Percentiles rank a stretch among this genome's conserved stretches.
Conservation (phyloP, 2,329 filamentous ascomycete genomes). For the Scytalidium lignicola region DNA sequence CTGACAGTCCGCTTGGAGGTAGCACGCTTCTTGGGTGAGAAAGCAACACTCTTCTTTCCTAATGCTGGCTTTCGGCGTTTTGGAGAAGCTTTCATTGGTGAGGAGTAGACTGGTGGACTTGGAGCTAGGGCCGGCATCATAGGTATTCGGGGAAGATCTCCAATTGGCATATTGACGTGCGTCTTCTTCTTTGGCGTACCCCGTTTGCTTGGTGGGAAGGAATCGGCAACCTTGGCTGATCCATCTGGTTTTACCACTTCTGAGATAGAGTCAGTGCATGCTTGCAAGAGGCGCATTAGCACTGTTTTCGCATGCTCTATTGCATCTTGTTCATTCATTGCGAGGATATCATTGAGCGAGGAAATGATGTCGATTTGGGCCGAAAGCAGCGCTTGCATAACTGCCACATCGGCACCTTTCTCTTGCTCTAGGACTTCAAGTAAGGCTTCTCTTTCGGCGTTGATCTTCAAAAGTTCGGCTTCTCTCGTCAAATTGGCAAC, state of each 20-base stretch:
- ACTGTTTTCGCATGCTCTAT: slow-evolving; percentile 72
- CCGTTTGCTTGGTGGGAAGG: slow-evolving; percentile 63
- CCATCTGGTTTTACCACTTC: slow-evolving; percentile 91
- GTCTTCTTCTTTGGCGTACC: slow-evolving; percentile 76
- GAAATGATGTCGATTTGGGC: slow-evolving; percentile 90
- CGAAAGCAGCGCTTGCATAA: slow-evolving; percentile 77
- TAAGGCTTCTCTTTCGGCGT: slow-evolving; percentile 75
- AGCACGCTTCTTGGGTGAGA: slow-evolving; percentile 76
- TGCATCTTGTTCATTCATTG: slow-evolving; percentile 79
- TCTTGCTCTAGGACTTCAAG: slow-evolving; percentile 78
- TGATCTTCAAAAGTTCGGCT: slow-evolving; percentile 77
- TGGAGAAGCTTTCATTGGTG: slow-evolving; percentile 74
- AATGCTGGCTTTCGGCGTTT: slow-evolving; percentile 63
- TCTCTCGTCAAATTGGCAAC: slow-evolving; percentile 70
- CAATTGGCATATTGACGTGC: slow-evolving; percentile 30
- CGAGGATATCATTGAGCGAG: slow-evolving; percentile 74
- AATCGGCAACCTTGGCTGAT: slow-evolving; percentile 50
- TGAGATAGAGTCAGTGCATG: slow-evolving; percentile 67
- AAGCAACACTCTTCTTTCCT: slow-evolving; percentile 68
- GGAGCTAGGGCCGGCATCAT: slow-evolving; percentile 32
- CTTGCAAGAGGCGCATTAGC: slow-evolving; percentile 71
- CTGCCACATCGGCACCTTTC: slow-evolving; percentile 68
- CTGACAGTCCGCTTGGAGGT: slow-evolving; percentile 72
- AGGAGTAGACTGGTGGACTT: slow-evolving; percentile 36
- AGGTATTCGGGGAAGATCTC: slow-evolving; percentile 16